Conservation (phyloP, 805 yeast genomes). For the Debaryomyces hansenii region DNA sequence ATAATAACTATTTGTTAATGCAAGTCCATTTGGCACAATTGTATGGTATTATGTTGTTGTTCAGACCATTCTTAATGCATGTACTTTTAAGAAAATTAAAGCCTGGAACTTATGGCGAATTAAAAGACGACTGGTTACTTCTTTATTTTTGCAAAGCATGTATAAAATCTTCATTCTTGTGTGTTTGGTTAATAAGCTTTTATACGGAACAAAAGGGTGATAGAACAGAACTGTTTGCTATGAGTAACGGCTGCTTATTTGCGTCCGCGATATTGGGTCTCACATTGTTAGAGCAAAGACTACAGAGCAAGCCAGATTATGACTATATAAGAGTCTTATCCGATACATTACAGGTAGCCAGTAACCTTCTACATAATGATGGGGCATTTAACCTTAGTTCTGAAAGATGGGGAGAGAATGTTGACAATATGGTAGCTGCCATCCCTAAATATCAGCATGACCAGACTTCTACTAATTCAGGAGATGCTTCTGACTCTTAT, state of each 20-base stretch:
- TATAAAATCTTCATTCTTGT: neutral
- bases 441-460: neutral
- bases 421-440: neutral
- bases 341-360: neutral
- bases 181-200: neutral
- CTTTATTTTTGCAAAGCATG: constrained; percentile 2
- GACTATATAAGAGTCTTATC: neutral
- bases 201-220: neutral
- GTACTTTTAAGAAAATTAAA: neutral
- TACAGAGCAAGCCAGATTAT: neutral
- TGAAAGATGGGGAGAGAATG: neutral
- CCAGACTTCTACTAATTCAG: no score
- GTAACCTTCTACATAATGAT: neutral
- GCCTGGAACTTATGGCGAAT: constrained; percentile 61
- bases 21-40: constrained; percentile 36
- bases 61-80: constrained; percentile 43
- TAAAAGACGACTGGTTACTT: constrained; percentile 62
- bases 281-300: neutral
- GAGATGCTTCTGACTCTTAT: neutral
- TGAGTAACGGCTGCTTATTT: neutral
- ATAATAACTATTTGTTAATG: constrained; percentile 20
- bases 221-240: constrained; percentile 1
- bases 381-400: neutral
- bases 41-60: constrained; percentile 35
- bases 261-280: neutral